Conservation (phyloP, 345 rosid species). For the Bretschneidera sinensis region DNA sequence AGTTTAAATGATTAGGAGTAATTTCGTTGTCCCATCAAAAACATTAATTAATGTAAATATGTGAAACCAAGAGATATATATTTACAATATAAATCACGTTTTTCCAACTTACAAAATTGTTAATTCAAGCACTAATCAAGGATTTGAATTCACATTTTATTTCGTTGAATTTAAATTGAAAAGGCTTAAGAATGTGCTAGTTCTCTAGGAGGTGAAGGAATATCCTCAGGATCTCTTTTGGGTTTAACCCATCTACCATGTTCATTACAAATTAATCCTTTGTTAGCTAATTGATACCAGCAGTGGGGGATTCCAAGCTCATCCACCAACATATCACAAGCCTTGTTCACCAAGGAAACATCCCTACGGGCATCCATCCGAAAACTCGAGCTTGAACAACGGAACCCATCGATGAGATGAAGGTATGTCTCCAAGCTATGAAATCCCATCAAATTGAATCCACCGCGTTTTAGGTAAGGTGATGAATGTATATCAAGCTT, state of each 20-base stretch:
- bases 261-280: slow-evolving; percentile 40
- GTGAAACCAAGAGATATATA: no score
- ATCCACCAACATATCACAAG: slow-evolving; percentile 35
- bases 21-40: no score
- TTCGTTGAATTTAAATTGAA: no score
- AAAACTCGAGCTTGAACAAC: slow-evolving; percentile 10
- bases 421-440: slow-evolving; percentile 37
- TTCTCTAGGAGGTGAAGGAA: slow-evolving; percentile 38
- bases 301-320: slow-evolving; percentile 33
- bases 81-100: no score
- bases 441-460: slow-evolving; percentile 24
- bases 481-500: slow-evolving; percentile 29
- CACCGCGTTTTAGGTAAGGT: slow-evolving; percentile 32
- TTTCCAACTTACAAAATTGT: no score
- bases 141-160: no score
- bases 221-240: slow-evolving; percentile 41
- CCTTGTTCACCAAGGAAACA: slow-evolving; percentile 37
- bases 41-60: no score
- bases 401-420: slow-evolving; percentile 38
- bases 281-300: slow-evolving; percentile 30
- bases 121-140: no score
- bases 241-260: slow-evolving; percentile 57
- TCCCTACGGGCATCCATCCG: slow-evolving; percentile 33
- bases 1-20: no score
- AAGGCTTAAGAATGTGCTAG: not conserved